phyloP scores from a whole-genome alignment of 2,329 filamentous ascomycete species.

The Fusarium kyushuense region DNA sequence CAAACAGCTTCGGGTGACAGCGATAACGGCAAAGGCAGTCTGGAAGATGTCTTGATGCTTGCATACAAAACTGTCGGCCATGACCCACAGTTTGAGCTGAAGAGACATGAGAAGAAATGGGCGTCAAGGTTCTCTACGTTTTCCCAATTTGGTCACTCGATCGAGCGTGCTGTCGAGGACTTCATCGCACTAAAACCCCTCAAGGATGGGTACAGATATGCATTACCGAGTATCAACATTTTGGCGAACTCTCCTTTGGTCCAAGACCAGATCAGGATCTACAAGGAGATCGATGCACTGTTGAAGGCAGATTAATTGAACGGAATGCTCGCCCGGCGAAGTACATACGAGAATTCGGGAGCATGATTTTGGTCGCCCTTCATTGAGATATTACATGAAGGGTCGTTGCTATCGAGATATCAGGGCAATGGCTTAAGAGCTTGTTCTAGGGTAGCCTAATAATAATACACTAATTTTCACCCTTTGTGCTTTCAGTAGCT shows the following conservation, averaged over 20 bases:
- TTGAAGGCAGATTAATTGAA: neutral
- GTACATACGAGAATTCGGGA: no score
- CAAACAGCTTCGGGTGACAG: fast-evolving
- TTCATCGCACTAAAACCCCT: fast-evolving
- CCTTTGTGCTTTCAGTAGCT: fast-evolving
- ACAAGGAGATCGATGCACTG: neutral
- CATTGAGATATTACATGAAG: no score
- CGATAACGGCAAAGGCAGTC: neutral
- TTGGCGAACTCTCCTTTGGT: neutral
- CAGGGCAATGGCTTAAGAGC: no score
- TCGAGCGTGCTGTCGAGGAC: neutral
- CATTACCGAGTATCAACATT: fast-evolving
- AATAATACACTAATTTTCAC: neutral
- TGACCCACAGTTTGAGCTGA: fast-evolving
- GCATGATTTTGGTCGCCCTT: no score
- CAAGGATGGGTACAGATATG: fast-evolving
- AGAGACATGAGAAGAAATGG: fast-evolving
- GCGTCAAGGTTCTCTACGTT: fast-evolving
- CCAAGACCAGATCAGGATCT: neutral
- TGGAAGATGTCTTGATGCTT: neutral
- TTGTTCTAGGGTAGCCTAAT: neutral
- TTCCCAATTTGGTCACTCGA: neutral
- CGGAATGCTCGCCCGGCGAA: neutral
- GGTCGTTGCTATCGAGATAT: no score
- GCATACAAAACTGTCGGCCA: neutral